Percentiles rank a stretch among this genome's conserved stretches.
These are phyloP conservation scores for Rhizopogon vinicolor DNA, from an alignment of 768 basidiomycete genomes.

Conservation along the genomic window DNA sequence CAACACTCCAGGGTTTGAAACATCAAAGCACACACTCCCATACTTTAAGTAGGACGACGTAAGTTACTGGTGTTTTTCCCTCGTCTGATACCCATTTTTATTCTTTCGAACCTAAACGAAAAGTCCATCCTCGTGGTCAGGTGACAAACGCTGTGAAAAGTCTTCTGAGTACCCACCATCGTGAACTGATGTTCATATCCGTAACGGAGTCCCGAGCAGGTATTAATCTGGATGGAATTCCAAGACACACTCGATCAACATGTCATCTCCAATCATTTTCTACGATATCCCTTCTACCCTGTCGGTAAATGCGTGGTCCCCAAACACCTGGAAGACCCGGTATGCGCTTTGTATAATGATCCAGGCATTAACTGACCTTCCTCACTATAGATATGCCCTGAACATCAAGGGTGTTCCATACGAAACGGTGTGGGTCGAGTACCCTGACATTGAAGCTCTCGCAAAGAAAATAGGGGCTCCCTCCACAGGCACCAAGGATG, in stretches of 20 bases:
- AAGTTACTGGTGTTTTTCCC: slow-evolving; percentile 2
- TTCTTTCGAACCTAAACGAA: slow-evolving; percentile 1
- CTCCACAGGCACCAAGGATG: slow-evolving; percentile 23
- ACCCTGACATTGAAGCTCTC: slow-evolving; percentile 33
- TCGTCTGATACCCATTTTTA: neutral
- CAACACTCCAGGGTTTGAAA: slow-evolving; percentile 4
- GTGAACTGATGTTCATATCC: neutral
- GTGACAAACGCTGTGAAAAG: slow-evolving; percentile 5
- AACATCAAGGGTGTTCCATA: slow-evolving; percentile 38
- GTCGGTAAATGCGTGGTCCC: slow-evolving; percentile 31
- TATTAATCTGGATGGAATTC: neutral
- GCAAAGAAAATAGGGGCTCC: slow-evolving; percentile 28
- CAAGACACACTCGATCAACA: slow-evolving; percentile 6
- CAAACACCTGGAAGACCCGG: slow-evolving; percentile 45
- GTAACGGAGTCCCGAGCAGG: neutral
- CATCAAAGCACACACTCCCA: slow-evolving; percentile 24
- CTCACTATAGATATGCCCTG: slow-evolving; percentile 27
- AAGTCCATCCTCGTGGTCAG: neutral
- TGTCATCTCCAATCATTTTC: slow-evolving; percentile 29
- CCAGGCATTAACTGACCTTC: neutral
- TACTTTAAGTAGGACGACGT: slow-evolving; percentile 22
- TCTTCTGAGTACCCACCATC: neutral
- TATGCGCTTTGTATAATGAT: slow-evolving; percentile 9
- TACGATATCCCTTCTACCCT: slow-evolving; percentile 41
- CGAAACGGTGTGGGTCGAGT: slow-evolving; percentile 41